Evolutionary conservation across 1,284 basidiomycete species (phyloP).

Genomic region (Cutaneotrichosporon sp.): DNA sequence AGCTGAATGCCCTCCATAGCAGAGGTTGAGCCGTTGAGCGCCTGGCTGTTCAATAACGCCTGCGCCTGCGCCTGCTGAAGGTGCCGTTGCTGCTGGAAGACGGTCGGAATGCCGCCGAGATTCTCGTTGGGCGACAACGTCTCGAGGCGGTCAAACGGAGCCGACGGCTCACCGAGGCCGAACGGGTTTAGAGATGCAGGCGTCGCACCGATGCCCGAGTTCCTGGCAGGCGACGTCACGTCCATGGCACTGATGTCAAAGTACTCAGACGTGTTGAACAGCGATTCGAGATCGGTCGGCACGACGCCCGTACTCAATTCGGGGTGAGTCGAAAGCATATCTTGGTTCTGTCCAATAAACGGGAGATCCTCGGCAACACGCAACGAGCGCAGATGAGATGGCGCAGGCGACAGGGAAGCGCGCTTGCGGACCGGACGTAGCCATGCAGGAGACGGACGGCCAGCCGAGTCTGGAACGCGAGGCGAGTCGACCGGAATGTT

Average conservation of each 20-base stretch:
- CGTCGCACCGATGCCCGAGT: background rate
- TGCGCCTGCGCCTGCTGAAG: conserved; percentile 3
- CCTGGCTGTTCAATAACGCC: background rate
- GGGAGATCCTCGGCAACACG: conserved; percentile 51
- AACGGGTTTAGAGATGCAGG: conserved; percentile 6
- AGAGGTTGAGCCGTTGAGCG: background rate
- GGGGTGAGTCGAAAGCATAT: conserved; percentile 33
- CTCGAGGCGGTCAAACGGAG: conserved; percentile 39
- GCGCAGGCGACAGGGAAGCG: conserved; percentile 44
- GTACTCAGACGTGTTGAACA: conserved; percentile 51
- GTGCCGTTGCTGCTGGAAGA: conserved; percentile 21
- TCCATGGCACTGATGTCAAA: conserved; percentile 40
- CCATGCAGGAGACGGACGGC: conserved; percentile 72
- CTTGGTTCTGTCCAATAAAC: conserved; percentile 17
- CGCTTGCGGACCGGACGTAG: conserved; percentile 75
- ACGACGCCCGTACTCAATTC: conserved; percentile 22
- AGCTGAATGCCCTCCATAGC: conserved; percentile 25
- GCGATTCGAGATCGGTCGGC: conserved; percentile 40
- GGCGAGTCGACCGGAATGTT: conserved; percentile 76
- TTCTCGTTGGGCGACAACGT: conserved; percentile 37
- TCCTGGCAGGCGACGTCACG: conserved; percentile 15
- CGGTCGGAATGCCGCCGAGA: conserved; percentile 16
- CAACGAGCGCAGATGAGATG: conserved; percentile 51
- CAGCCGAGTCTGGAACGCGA: conserved; percentile 55
- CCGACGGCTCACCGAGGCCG: conserved; percentile 35